These are phyloP conservation scores for Hemileccinum impolitum DNA, from an alignment of 768 basidiomycete species.

Conservation along the genomic window DNA sequence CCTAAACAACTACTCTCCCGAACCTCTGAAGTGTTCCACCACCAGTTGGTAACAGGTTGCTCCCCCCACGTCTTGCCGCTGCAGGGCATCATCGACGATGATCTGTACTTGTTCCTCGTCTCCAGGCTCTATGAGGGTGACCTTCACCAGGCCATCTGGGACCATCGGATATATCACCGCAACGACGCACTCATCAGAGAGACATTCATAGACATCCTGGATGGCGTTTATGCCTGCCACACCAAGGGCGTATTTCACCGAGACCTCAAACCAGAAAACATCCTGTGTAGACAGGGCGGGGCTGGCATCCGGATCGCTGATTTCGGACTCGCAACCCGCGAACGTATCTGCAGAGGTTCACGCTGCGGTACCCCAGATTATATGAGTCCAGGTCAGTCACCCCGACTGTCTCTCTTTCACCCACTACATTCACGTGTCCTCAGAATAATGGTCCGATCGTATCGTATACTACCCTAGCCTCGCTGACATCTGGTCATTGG, in stretches of 20 bases:
- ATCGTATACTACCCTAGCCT: slow-evolving; percentile 31
- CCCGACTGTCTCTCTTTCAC: background rate
- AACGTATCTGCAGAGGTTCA: slow-evolving; percentile 44
- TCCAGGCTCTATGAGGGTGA: slow-evolving; percentile 61
- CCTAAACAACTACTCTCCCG: slow-evolving; percentile 57
- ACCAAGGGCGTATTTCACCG: slow-evolving; percentile 71
- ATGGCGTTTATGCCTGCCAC: slow-evolving; percentile 77
- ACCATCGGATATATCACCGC: slow-evolving; percentile 47
- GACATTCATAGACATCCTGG: slow-evolving; percentile 76
- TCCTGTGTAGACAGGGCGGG: slow-evolving; percentile 57
- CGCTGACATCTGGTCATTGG: slow-evolving; percentile 68
- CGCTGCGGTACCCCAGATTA: slow-evolving; percentile 61
- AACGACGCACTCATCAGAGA: slow-evolving; percentile 60
- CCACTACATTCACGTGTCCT: background rate
- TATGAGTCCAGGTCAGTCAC: slow-evolving; percentile 63
- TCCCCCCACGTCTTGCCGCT: slow-evolving; percentile 64
- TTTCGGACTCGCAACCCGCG: slow-evolving; percentile 67
- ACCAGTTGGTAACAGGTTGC: slow-evolving; percentile 49
- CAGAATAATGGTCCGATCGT: slow-evolving; percentile 51
- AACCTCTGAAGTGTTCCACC: slow-evolving; percentile 63
- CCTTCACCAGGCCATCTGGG: slow-evolving; percentile 70
- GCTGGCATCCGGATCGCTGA: slow-evolving; percentile 62
- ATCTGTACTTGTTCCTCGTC: slow-evolving; percentile 62
- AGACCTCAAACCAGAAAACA: slow-evolving; percentile 85
- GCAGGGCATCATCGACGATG: slow-evolving; percentile 59